phyloP scores from a whole-genome alignment of 1,284 basidiomycete genomes.

The Naganishia albida region DNA sequence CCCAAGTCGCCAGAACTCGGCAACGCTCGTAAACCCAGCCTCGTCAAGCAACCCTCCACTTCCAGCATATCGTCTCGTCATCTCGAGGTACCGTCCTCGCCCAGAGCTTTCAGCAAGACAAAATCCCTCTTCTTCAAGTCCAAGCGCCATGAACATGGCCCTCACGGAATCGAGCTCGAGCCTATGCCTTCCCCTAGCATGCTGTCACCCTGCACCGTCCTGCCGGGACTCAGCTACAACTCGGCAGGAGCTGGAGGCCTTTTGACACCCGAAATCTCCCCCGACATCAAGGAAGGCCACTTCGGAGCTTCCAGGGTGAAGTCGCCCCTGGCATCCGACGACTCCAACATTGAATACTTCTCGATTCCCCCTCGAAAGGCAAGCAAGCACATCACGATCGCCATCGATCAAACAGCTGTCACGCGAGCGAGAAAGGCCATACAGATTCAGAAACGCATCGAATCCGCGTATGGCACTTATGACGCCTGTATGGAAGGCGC shows the following conservation, averaged over 20 bases:
- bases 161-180: conserved; percentile 2
- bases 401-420: conserved; percentile 11
- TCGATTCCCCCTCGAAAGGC: conserved; percentile 13
- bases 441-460: conserved; percentile 10
- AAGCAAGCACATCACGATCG: conserved; percentile 24
- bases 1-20: conserved; percentile 5
- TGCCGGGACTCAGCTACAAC: conserved; percentile 4
- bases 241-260: too few species aligned
- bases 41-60: background rate
- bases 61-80: background rate
- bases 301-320: background rate
- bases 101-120: conserved; percentile 3
- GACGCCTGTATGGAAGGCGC: conserved; percentile 50
- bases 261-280: background rate
- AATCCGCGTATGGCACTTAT: conserved; percentile 37
- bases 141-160: background rate
- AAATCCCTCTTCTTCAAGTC: conserved; percentile 14
- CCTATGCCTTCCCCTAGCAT: conserved; percentile 14
- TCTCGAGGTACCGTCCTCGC: conserved; percentile 9
- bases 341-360: conserved; percentile 19
- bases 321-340: background rate
- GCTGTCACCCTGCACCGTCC: background rate
- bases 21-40: background rate
- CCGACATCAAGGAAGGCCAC: conserved; percentile 1
- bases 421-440: conserved; percentile 14